Conservation (phyloP, 2,329 filamentous ascomycete genomes). For the Fusarium longipes region DNA sequence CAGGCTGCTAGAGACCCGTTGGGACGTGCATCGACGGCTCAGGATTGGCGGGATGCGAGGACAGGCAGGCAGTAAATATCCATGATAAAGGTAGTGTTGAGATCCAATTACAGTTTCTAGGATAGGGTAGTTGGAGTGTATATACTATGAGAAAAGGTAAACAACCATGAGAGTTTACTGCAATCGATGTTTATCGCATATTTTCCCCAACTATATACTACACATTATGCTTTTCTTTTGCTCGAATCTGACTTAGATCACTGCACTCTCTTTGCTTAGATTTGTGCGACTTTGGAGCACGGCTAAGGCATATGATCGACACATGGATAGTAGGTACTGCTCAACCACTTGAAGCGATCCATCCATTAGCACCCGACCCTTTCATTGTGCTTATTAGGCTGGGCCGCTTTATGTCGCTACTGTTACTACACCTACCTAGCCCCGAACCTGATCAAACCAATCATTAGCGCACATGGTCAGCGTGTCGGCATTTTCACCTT, state of each 20-base stretch:
- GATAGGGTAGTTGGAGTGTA: background rate
- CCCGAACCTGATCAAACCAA: conserved; percentile 38
- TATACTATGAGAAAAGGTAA: background rate
- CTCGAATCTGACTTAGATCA: background rate
- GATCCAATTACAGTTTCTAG: conserved; percentile 10
- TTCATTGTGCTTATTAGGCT: background rate
- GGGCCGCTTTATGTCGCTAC: background rate
- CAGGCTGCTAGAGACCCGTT: background rate
- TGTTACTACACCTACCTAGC: too few relatives aligned
- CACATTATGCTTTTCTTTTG: background rate
- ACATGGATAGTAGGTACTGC: conserved; percentile 18
- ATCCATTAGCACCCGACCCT: conserved; percentile 12
- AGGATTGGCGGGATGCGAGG: conserved; percentile 20
- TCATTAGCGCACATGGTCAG: conserved; percentile 50
- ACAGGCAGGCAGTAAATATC: too few relatives aligned
- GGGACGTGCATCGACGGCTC: conserved; percentile 23
- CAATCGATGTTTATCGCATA: background rate
- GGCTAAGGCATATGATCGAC: conserved; percentile 30
- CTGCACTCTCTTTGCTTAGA: background rate
- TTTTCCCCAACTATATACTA: background rate
- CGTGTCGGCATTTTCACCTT: conserved; percentile 24
- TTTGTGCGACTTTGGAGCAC: conserved; percentile 5
- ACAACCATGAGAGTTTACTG: background rate
- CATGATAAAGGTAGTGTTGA: background rate
- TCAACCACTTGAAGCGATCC: conserved; percentile 13